Percentiles rank a stretch among this genome's conserved stretches.
Conservation (phyloP, 805 yeast species). For the Suhomyces sp. region DNA sequence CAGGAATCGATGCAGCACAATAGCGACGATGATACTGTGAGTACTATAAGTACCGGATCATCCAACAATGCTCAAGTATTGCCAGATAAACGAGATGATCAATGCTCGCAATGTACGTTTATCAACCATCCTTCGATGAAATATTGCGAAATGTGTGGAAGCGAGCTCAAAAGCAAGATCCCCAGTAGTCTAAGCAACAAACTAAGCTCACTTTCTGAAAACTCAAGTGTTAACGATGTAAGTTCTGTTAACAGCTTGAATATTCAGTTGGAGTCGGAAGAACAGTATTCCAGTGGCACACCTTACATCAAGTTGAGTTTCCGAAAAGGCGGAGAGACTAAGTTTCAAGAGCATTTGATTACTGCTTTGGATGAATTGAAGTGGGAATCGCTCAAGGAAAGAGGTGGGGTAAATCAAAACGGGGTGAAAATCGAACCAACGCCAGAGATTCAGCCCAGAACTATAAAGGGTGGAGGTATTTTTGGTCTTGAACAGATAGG, state of each 20-base stretch:
- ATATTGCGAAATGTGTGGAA: conserved; percentile 87
- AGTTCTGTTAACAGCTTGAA: not conserved
- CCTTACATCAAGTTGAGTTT: conserved; percentile 68
- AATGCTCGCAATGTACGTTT: conserved; percentile 68
- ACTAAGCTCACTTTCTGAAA: not conserved
- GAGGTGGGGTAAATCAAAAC: conserved; percentile 36
- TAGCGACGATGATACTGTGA: not conserved
- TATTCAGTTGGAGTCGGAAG: conserved; percentile 27
- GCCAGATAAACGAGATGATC: conserved; percentile 25
- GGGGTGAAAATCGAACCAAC: conserved; percentile 24
- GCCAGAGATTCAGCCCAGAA: conserved; percentile 1
- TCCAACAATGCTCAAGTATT: not conserved
- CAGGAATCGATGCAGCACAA: conserved; percentile 9
- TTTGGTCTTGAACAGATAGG: conserved; percentile 62
- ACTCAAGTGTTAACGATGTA: not conserved
- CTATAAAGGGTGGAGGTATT: conserved; percentile 50
- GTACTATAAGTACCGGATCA: not conserved
- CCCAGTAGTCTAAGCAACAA: conserved; percentile 1
- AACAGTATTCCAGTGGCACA: conserved; percentile 29
- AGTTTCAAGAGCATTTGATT: conserved; percentile 45
- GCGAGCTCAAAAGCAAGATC: conserved; percentile 23
- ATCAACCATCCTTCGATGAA: conserved; percentile 75
- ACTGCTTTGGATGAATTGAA: conserved; percentile 44
- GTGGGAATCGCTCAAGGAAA: conserved; percentile 44
- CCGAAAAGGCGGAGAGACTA: conserved; percentile 62